Base-by-base conservation (phyloP, 139 green algal species). In the Gonium pectorale region DNA sequence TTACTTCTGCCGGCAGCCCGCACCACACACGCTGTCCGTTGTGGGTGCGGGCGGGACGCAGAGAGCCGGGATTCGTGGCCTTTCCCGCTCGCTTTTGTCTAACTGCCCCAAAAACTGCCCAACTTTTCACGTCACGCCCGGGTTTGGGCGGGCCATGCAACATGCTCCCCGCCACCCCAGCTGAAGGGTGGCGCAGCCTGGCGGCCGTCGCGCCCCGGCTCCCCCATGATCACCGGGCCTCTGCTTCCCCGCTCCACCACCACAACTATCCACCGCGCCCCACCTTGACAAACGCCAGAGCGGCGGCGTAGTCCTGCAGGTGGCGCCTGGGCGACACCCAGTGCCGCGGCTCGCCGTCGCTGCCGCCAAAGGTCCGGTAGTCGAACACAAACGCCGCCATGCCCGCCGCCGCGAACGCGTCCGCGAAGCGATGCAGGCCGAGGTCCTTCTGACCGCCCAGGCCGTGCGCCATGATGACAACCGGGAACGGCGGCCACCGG, bases 321-420 rank as follows among this genome's bases (percentile, higher is more conserved):
- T 94, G 91, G 2, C 87, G 59, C 31, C 33, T 43, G 7, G 91
- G 91, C 6, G 86, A 92, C 6, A 86, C 82, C 89, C 85, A 92
- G 54, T 94, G 64, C 9, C 91, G 79, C 3, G 89, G 91, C 82
- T 90, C 73, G 2, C 91, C 91, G 9, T 89, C 81, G 35, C 86
- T 92, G 35, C 91, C 91, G 38, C 91, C 91, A 82, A 93, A 94
- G 35, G 63, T 89, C 15, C 91, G 72, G 86, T 94, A 93, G 75
- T 94, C 91, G 83, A 94, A 91, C 44, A 91, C 59, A n/a, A 94
- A 69, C 38, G 67, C 89, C 21, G 83, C 89, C 44, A 92, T 9
- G 38, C 89, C 89, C 3, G 38, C 70, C 0, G 24, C 5, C 22
- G 78, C 91, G 67, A 93, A 94, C 0, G 17, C 27, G 13, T 85